Conservation (phyloP, 306 rosid genomes). For the Gleditsia sinensis region DNA sequence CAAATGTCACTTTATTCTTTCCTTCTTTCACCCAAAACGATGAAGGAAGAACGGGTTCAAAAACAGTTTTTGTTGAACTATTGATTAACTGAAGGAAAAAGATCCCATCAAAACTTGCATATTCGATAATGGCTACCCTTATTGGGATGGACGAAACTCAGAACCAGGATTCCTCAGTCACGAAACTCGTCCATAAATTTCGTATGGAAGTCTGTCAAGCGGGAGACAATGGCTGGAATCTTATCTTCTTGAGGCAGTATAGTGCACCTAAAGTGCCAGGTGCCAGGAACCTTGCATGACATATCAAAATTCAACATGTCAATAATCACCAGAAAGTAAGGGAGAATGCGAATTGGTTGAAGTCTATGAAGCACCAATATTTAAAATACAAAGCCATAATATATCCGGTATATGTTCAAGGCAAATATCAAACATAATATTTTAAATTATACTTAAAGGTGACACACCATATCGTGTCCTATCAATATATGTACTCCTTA, state of each 20-base stretch:
- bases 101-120: conserved; percentile 11
- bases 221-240: conserved; percentile 78
- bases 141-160: background rate
- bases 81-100: background rate
- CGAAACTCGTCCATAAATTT: conserved; percentile 78
- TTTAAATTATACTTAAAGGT: no score
- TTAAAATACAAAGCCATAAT: no score
- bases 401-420: no score
- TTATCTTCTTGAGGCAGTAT: conserved; percentile 96
- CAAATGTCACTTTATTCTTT: background rate
- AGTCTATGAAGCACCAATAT: no score
- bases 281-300: conserved; percentile 76
- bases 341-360: background rate
- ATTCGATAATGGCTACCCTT: conserved; percentile 36
- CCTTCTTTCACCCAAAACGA: background rate
- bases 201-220: conserved; percentile 81
- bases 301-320: background rate
- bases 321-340: background rate
- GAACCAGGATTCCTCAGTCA: conserved; percentile 35
- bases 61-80: background rate
- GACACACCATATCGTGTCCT: no score
- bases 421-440: no score
- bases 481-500: no score
- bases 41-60: background rate
- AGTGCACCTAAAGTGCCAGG: conserved; percentile 98